A percentile compares a stretch with the other conserved stretches of the same genome.
These are phyloP conservation scores for Hyphodiscus hymeniophilus DNA, from an alignment of 495 filamentous ascomycete genomes.

Conservation along the genomic window DNA sequence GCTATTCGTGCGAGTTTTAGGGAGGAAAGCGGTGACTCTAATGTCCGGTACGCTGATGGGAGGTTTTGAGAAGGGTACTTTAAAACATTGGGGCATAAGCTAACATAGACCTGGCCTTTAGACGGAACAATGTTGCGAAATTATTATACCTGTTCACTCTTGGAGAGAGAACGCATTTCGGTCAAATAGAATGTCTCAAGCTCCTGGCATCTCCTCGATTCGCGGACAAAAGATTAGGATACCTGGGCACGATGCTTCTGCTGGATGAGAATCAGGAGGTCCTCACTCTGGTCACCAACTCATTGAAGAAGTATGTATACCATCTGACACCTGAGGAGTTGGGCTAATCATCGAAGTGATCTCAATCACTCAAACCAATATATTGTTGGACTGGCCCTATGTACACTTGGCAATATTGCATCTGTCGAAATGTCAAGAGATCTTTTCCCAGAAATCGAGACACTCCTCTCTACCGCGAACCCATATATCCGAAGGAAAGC, in stretches of 20 bases:
- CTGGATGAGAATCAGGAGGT: constrained; percentile 99
- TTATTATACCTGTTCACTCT: constrained; percentile 96
- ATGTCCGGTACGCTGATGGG: constrained; percentile 85
- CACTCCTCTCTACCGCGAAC: constrained; percentile 80
- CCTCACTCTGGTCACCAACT: constrained; percentile 93
- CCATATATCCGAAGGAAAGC: constrained; percentile 96
- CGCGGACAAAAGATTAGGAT: constrained; percentile 94
- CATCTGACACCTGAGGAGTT: background rate
- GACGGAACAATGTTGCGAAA: constrained; percentile 98
- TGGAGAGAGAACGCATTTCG: constrained; percentile 97
- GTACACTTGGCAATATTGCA: constrained; percentile 93
- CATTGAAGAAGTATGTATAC: constrained; percentile 74
- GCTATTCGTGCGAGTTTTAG: constrained; percentile 93
- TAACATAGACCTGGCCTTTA: too few relatives aligned
- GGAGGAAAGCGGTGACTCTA: constrained; percentile 89
- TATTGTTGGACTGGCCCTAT: constrained; percentile 91
- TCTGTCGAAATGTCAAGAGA: constrained; percentile 98
- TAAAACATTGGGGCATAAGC: too few relatives aligned
- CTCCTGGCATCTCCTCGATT: constrained; percentile 93
- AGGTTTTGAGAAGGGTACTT: too few relatives aligned
- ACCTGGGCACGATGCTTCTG: constrained; percentile 91
- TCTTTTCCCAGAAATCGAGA: constrained; percentile 90
- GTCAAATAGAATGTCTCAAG: constrained; percentile 98
- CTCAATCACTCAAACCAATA: constrained; percentile 97
- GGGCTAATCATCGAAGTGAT: constrained; percentile 50